A percentile compares a stretch with the other conserved stretches of the same genome.
These are phyloP conservation scores for Firmiana major DNA, from an alignment of 345 rosid species.

Conservation along the genomic window DNA sequence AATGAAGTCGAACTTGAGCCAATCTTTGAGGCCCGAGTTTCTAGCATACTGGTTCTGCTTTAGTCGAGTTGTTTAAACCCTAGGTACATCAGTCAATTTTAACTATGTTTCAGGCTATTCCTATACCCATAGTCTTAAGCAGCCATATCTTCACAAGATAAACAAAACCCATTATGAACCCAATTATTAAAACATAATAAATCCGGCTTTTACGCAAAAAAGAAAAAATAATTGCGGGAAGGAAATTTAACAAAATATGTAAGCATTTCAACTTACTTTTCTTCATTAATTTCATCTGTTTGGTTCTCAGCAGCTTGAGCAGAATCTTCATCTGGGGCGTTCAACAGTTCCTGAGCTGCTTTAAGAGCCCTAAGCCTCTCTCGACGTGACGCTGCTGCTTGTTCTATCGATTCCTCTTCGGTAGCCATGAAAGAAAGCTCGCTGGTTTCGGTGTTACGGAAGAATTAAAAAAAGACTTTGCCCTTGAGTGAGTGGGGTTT, in stretches of 20 bases:
- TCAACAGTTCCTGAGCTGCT: constrained; percentile 67
- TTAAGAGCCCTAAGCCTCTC: constrained; percentile 78
- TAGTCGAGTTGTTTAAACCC: neutral
- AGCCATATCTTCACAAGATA: neutral
- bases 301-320: constrained; percentile 27
- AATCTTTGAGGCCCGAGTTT: neutral
- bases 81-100: neutral
- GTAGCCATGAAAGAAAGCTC: constrained; percentile 34
- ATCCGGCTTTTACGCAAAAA: neutral
- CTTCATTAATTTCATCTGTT: constrained; percentile 20
- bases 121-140: neutral
- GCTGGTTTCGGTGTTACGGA: neutral
- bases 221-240: no score
- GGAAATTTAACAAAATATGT: neutral
- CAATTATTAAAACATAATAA: neutral
- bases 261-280: constrained; percentile 21
- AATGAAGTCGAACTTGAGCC: neutral
- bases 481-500: neutral
- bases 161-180: neutral
- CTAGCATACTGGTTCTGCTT: neutral
- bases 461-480: neutral
- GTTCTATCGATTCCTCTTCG: constrained; percentile 68
- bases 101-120: neutral
- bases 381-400: constrained; percentile 63
- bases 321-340: constrained; percentile 41